phyloP scores from a whole-genome alignment of 148 eudicot species.

The Chenopodium suecicum region DNA sequence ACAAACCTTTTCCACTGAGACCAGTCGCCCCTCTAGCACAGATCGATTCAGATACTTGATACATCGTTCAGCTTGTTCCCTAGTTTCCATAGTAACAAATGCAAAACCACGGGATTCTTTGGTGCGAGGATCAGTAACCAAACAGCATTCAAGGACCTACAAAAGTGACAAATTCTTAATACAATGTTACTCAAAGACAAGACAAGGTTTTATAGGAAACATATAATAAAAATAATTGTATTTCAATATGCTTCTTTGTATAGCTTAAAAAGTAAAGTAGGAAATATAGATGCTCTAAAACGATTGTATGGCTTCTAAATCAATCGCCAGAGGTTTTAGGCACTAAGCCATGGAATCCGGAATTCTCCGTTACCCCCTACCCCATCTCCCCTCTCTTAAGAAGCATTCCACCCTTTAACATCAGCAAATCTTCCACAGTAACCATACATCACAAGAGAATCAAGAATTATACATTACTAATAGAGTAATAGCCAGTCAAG shows the following conservation, averaged over 20 bases:
- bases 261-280: background rate
- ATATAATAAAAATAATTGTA: no score
- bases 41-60: conserved; percentile 66
- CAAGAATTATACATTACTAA: background rate
- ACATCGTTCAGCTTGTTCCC: conserved; percentile 64
- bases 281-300: background rate
- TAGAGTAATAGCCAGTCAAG: background rate
- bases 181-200: background rate
- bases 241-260: background rate
- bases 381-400: background rate
- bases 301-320: background rate
- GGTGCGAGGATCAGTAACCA: conserved; percentile 71
- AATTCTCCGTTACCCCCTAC: background rate
- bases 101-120: conserved; percentile 78
- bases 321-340: background rate
- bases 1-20: conserved; percentile 68
- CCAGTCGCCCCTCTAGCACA: conserved; percentile 74
- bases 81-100: conserved; percentile 67
- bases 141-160: conserved; percentile 60
- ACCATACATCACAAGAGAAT: background rate
- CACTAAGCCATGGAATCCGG: background rate
- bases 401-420: background rate
- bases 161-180: conserved; percentile 1
- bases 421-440: background rate
- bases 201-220: background rate